A percentile compares a stretch with the other conserved stretches of the same genome.
phyloP scores from a whole-genome alignment of 1,284 basidiomycete species.

The Tranzscheliella williamsii region DNA sequence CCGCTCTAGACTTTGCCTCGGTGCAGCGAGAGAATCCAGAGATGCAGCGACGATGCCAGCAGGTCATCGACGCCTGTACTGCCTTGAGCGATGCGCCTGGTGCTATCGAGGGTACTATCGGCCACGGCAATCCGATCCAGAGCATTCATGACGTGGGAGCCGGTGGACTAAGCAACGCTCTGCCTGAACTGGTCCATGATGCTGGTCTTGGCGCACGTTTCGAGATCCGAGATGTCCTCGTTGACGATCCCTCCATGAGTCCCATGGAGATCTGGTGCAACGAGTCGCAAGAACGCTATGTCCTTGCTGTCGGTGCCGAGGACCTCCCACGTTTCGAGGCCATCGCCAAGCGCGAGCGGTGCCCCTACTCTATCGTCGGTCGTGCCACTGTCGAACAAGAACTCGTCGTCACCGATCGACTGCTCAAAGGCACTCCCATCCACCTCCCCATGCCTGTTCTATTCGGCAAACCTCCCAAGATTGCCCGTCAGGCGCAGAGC shows the following conservation, averaged over 20 bases:
- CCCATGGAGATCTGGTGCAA: constrained; percentile 99
- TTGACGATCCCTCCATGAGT: constrained; percentile 90
- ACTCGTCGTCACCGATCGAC: constrained; percentile 84
- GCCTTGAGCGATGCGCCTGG: constrained; percentile 38
- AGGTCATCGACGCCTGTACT: constrained; percentile 81
- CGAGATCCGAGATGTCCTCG: constrained; percentile 88
- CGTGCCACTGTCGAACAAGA: constrained; percentile 75
- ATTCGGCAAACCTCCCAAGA: constrained; percentile 94
- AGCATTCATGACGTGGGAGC: constrained; percentile 98
- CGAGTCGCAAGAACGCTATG: constrained; percentile 97
- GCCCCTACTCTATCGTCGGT: constrained; percentile 89
- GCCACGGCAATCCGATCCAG: constrained; percentile 73
- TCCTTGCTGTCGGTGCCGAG: constrained; percentile 67
- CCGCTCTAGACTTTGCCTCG: constrained; percentile 92
- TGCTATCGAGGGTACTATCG: constrained; percentile 25
- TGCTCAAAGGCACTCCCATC: constrained; percentile 79
- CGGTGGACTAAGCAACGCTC: constrained; percentile 91
- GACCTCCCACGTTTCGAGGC: constrained; percentile 68
- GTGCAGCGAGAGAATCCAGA: constrained; percentile 98
- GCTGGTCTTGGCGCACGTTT: constrained; percentile 86
- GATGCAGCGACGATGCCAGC: constrained; percentile 95
- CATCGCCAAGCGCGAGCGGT: constrained; percentile 85
- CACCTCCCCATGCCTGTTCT: constrained; percentile 90
- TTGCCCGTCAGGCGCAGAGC: constrained; percentile 76
- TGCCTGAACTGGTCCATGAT: constrained; percentile 96